phyloP scores from a whole-genome alignment of 805 yeast species.

The Candida rishiriensis region DNA sequence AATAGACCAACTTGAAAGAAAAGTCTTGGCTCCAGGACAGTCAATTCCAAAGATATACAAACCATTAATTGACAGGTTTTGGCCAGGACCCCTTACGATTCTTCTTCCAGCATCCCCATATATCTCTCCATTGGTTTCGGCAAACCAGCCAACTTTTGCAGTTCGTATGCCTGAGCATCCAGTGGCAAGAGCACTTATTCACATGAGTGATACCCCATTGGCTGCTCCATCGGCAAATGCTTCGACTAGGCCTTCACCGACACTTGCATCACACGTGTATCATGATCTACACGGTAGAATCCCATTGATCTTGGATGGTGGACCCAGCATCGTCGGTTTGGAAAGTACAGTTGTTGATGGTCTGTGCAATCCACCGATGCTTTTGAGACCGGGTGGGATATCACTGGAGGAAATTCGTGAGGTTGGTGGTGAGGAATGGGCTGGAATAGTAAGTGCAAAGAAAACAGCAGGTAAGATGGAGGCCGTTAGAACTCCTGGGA shows the following conservation, averaged over 20 bases:
- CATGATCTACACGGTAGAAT: slow-evolving; percentile 76
- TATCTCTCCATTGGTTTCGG: slow-evolving; percentile 75
- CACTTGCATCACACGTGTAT: slow-evolving; percentile 79
- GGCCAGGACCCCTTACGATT: slow-evolving; percentile 97
- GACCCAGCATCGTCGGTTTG: slow-evolving; percentile 80
- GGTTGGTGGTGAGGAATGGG: slow-evolving; percentile 70
- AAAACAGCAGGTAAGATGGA: slow-evolving; percentile 61
- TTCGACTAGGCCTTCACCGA: slow-evolving; percentile 92
- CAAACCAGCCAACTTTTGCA: slow-evolving; percentile 85
- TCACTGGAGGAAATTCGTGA: slow-evolving; percentile 67
- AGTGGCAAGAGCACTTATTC: slow-evolving; percentile 85
- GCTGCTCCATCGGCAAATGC: slow-evolving; percentile 99
- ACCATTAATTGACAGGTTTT: slow-evolving; percentile 60
- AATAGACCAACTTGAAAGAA: slow-evolving; percentile 59
- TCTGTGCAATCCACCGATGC: slow-evolving; percentile 73
- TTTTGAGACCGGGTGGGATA: slow-evolving; percentile 92
- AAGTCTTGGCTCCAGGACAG: slow-evolving; percentile 39
- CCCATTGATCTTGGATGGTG: slow-evolving; percentile 88
- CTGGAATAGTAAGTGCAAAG: slow-evolving; percentile 56
- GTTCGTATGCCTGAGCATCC: slow-evolving; percentile 86
- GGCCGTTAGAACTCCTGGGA: slow-evolving; percentile 88
- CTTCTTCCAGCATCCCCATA: slow-evolving; percentile 60
- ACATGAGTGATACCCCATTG: slow-evolving; percentile 77
- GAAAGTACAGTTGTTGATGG: slow-evolving; percentile 96
- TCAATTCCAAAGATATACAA: slow-evolving; percentile 66